Base-by-base conservation (phyloP, 345 rosid species). In the Zanthoxylum bungeanum region DNA sequence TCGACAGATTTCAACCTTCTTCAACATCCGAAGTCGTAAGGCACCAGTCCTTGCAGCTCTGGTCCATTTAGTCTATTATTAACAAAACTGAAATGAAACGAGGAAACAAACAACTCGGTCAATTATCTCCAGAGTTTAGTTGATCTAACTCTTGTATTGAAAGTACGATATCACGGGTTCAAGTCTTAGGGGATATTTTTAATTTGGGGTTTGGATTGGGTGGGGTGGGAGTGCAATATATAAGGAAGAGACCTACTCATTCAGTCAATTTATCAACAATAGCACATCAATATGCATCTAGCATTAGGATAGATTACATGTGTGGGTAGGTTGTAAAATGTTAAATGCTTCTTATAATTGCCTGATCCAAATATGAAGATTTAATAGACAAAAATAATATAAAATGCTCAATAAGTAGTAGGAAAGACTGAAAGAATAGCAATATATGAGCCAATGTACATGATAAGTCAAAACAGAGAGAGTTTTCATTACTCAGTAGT, bases 11-110 rank as follows among this genome's bases (percentile, higher is more conserved):
- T 30, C 31, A 16, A 39, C 51, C 9, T 52, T 61, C 76, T 75
- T 81, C 81, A 89, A 88, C 93, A 89, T 66, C 93, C 91, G 4
- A 89, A 89, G 76, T 89, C 91, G 1, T 89, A 89, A 9, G 87
- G 76, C 60, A 75, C 93, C 7, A 87, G 82, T 55, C 93, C 93
- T 79, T 87, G 78, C 85, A 89, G 84, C 79, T 89, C 89, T 1
- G 93, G 93, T 74, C 93, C 93, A 36, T 77, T 85, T 21, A 89
- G 85, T 59, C 78, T 76, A 84, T 89, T 89, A 79, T 84, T 81
- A 39, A 72, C 77, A 5, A 76, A 87, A 67, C 93, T 89, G 88
- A 56, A 58, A 72, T 27, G 31, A 65, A 56, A 4, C 56, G 52
- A 57, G 30, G 22, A 57, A 57, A 12, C 39, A 52, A 65, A 27